Conservation (phyloP, 1,284 basidiomycete species). For the Melampsora larici-populina region DNA sequence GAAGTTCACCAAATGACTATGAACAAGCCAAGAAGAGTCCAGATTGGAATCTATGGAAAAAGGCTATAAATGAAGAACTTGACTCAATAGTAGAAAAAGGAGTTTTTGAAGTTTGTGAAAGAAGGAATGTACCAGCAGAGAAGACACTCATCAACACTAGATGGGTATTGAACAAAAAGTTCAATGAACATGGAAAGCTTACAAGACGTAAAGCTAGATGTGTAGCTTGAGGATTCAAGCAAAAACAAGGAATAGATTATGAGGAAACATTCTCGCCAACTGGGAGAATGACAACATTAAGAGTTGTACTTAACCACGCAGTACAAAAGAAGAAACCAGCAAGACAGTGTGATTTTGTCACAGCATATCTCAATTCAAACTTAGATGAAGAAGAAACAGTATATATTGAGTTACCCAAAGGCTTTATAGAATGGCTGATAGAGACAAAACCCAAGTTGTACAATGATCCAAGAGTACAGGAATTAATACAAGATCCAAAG, state of each 20-base stretch:
- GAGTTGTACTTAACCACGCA: conserved; percentile 38
- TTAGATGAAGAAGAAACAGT: conserved; percentile 16
- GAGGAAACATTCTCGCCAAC: conserved; percentile 43
- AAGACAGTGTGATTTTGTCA: conserved; percentile 38
- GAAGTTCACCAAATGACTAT: conserved; percentile 20
- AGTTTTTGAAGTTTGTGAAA: not conserved
- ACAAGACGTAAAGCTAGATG: conserved; percentile 36
- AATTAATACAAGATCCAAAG: conserved; percentile 4
- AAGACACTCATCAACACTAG: conserved; percentile 3
- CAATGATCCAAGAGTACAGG: conserved; percentile 3
- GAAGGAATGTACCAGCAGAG: not conserved
- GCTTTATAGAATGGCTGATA: conserved; percentile 16
- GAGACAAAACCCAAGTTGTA: conserved; percentile 28
- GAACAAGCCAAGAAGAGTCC: conserved; percentile 17
- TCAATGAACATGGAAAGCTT: not conserved
- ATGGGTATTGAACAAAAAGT: conserved; percentile 40
- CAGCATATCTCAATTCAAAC: conserved; percentile 39
- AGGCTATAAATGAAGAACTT: conserved; percentile 9
- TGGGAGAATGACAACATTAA: not conserved
- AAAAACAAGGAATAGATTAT: conserved; percentile 42
- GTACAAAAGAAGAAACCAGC: conserved; percentile 17
- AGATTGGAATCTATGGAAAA: conserved; percentile 21
- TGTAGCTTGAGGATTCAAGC: conserved; percentile 44
- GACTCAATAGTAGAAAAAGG: conserved; percentile 19
- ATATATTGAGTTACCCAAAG: not conserved